phyloP scores from a whole-genome alignment of 2,329 filamentous ascomycete species.

The Reticulascus tulasneorum region DNA sequence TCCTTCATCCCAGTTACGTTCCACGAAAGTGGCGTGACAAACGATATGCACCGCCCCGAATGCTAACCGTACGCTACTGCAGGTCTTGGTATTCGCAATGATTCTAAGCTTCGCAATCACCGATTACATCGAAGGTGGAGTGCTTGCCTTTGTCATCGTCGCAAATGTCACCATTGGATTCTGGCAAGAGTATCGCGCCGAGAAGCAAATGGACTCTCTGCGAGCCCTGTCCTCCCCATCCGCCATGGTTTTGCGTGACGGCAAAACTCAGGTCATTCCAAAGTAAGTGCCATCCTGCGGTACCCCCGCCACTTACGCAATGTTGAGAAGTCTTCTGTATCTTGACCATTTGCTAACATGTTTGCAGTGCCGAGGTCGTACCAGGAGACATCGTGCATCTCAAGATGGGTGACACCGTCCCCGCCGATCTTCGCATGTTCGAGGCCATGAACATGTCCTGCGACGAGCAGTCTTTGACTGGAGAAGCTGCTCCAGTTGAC shows the following conservation, averaged over 20 bases:
- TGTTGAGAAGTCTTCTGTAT: neutral
- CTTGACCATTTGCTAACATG: conserved; percentile 12
- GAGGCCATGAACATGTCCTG: conserved; percentile 76
- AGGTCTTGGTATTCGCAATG: conserved; percentile 77
- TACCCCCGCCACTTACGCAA: neutral
- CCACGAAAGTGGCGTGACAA: too few relatives aligned
- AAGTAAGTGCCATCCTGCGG: conserved; percentile 39
- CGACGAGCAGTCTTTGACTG: conserved; percentile 74
- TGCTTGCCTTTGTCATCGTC: conserved; percentile 63
- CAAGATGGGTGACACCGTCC: conserved; percentile 70
- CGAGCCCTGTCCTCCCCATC: conserved; percentile 60
- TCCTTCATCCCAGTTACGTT: too few relatives aligned
- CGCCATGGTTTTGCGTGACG: conserved; percentile 58
- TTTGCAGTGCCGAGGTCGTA: conserved; percentile 55
- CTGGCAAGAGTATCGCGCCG: conserved; percentile 60
- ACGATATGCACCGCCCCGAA: neutral
- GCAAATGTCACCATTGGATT: conserved; percentile 68
- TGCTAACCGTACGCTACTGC: conserved; percentile 15
- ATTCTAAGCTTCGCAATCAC: conserved; percentile 63
- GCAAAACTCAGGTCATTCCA: conserved; percentile 52
- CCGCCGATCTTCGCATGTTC: conserved; percentile 66
- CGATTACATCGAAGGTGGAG: conserved; percentile 65
- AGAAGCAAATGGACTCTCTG: conserved; percentile 64
- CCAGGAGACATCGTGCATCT: conserved; percentile 67
- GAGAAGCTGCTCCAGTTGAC: conserved; percentile 69